Conservation (phyloP, 202 grass and related monocot species). For the Cymbopogon flexuosus region DNA sequence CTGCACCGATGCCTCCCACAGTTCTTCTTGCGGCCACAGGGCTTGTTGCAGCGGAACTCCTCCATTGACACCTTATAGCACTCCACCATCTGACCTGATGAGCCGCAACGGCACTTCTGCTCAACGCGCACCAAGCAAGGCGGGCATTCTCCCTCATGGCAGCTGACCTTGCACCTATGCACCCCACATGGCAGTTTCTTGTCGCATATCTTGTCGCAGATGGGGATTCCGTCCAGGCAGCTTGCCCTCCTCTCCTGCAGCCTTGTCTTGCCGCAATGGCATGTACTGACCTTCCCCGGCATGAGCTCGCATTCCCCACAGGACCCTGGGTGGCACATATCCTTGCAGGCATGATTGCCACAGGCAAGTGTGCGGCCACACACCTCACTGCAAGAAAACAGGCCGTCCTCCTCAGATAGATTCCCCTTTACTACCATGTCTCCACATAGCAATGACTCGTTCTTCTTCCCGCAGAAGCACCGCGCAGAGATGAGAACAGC, state of each 20-base stretch:
- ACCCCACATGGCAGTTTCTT: slow-evolving; percentile 65
- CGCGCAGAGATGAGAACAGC: slow-evolving; percentile 38
- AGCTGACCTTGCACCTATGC: slow-evolving; percentile 67
- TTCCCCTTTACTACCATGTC: slow-evolving; percentile 38
- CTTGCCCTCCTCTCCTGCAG: slow-evolving; percentile 55
- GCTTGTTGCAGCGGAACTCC: slow-evolving; percentile 66
- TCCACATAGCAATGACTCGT: slow-evolving; percentile 59
- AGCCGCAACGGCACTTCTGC: slow-evolving; percentile 77
- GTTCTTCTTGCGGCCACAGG: slow-evolving; percentile 81
- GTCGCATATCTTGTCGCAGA: slow-evolving; percentile 63
- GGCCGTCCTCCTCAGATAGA: slow-evolving; percentile 47
- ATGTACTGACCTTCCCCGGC: slow-evolving; percentile 57
- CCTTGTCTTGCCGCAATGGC: slow-evolving; percentile 70
- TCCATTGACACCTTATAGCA: slow-evolving; percentile 62
- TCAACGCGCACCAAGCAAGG: slow-evolving; percentile 65
- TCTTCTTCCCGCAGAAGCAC: slow-evolving; percentile 78
- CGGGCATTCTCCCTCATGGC: slow-evolving; percentile 67
- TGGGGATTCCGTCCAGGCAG: slow-evolving; percentile 76
- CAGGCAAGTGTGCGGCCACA: slow-evolving; percentile 51
- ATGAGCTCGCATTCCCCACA: slow-evolving; percentile 69
- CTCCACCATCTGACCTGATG: slow-evolving; percentile 56
- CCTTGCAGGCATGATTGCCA: slow-evolving; percentile 60
- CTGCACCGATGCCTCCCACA: slow-evolving; percentile 90
- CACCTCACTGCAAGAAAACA: slow-evolving; percentile 63
- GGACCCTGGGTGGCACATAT: slow-evolving; percentile 70